Base-by-base conservation (phyloP, 805 yeast species). In the Ogataea paradorogensis region DNA sequence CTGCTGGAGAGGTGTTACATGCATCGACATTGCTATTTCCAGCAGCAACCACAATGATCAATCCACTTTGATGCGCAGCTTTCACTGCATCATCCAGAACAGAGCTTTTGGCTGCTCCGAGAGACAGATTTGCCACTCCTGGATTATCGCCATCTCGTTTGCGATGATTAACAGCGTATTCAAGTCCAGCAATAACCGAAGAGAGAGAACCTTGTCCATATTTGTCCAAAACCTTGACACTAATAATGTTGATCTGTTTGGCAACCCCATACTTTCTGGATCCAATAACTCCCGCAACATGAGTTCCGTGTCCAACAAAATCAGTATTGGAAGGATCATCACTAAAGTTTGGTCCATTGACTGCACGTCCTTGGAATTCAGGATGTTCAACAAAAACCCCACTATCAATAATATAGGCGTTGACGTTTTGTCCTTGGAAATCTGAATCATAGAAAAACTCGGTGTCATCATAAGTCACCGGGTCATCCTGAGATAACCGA, bases 251-350 rank as follows among this genome's bases (percentile, higher is more conserved):
- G 11, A 76, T 77, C 28, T 74, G 62, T 58, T 90, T 89, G 13
- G 95, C 87, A 3, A 87, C 93, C 6, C 97, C 97, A 64, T 69
- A 89, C 2, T 80, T 76, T 38, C 65, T 70, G 2, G 96, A 85
- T 0, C 91, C 96, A 40, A 87, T 74, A 9, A 87, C 66, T 3
- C 96, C 96, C 0, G 96, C 95, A 33, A 90, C 95, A 61, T 89
- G 96, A 1, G 96, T 87, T 0, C 96, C 97, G 59, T 89, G 97
- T 0, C 96, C 96, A 51, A 82, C 81, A 8, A 64, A 64, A 57
- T 90, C 96, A 4, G 52, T 41, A 6, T 85, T 87, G 1, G 68
- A 55, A 1, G 78, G 77, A 48, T 77, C 82, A 1, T 65, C 67
- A 0, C 87, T 80, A 42, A 80, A 76, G 52, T 82, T 85, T 7